A percentile compares a stretch with the other conserved stretches of the same genome.
Conservation (phyloP, 495 filamentous ascomycete genomes). For the Gamarada debralockiae region DNA sequence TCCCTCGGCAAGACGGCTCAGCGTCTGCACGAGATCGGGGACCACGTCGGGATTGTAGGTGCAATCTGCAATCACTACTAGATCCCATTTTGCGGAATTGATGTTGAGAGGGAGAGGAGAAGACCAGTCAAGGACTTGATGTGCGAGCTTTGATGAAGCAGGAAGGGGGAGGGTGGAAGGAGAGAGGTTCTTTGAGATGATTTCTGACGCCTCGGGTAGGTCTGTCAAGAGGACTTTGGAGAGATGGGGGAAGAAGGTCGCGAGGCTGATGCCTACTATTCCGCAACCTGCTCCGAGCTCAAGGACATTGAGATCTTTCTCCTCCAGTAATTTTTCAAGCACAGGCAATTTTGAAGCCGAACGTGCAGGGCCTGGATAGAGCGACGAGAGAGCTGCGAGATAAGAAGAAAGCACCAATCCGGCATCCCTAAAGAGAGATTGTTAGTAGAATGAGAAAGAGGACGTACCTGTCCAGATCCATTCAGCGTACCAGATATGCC, state of each 20-base stretch:
- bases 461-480: constrained; percentile 25
- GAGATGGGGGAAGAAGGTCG: constrained; percentile 45
- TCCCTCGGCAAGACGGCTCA: constrained; percentile 48
- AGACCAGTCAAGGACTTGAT: constrained; percentile 71
- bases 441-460: constrained; percentile 9
- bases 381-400: constrained; percentile 24
- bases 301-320: constrained; percentile 46
- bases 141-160: background rate
- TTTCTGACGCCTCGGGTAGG: constrained; percentile 69
- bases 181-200: constrained; percentile 51
- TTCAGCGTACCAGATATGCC: constrained; percentile 79
- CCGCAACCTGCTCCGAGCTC: constrained; percentile 87
- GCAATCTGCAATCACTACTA: constrained; percentile 85
- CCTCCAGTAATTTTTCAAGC: background rate
- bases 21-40: constrained; percentile 67
- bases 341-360: background rate
- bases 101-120: constrained; percentile 37
- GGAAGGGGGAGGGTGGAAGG: background rate
- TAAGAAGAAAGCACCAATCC: constrained; percentile 54
- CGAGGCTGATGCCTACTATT: constrained; percentile 73
- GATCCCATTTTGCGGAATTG: constrained; percentile 48
- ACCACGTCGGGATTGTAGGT: constrained; percentile 89
- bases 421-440: constrained; percentile 54
- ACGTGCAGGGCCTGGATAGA: background rate
- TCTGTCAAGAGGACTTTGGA: constrained; percentile 69